These are phyloP conservation scores for Rubia balearica DNA, from an alignment of 305 asterid genomes.

Conservation along the genomic window DNA sequence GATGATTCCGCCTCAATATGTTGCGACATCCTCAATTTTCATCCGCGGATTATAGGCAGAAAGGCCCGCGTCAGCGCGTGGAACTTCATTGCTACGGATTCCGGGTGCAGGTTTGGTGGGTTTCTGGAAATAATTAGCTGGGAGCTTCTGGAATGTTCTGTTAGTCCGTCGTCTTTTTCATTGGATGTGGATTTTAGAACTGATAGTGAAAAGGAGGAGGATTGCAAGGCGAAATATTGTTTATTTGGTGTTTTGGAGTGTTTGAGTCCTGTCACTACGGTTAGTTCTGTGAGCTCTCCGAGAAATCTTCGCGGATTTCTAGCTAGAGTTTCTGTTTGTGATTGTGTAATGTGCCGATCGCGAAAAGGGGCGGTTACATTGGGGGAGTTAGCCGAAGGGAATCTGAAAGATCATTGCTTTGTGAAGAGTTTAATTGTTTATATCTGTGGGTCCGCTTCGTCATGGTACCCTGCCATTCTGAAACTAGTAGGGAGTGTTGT, in stretches of 20 bases:
- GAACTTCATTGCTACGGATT: slow-evolving; percentile 62
- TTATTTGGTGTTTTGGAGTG: slow-evolving; percentile 53
- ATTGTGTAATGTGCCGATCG: slow-evolving; percentile 47
- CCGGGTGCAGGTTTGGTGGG: slow-evolving; percentile 31
- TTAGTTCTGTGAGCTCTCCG: slow-evolving; percentile 17
- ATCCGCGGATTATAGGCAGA: slow-evolving; percentile 38
- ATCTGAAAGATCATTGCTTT: slow-evolving; percentile 43
- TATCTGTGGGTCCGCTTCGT: slow-evolving; percentile 58
- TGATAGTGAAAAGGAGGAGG: slow-evolving; percentile 17
- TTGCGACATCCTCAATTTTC: slow-evolving; percentile 59
- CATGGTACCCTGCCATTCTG: slow-evolving; percentile 71
- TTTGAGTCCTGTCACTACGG: slow-evolving; percentile 55
- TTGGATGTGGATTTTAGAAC: slow-evolving; percentile 25
- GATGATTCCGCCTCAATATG: slow-evolving; percentile 51
- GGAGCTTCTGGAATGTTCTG: slow-evolving; percentile 34
- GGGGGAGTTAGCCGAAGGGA: slow-evolving; percentile 20
- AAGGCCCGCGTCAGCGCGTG: slow-evolving; percentile 48
- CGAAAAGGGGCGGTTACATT: slow-evolving; percentile 26
- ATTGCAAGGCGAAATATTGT: slow-evolving; percentile 20
- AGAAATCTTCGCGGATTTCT: slow-evolving; percentile 57
- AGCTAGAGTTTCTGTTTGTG: slow-evolving; percentile 52
- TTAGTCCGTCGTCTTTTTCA: slow-evolving; percentile 23
- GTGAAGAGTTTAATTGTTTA: slow-evolving; percentile 35
- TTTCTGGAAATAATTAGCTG: slow-evolving; percentile 69
- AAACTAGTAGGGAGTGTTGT: slow-evolving; percentile 40